phyloP scores from a whole-genome alignment of 2,329 filamentous ascomycete species.

The Trichoderma polysporum region DNA sequence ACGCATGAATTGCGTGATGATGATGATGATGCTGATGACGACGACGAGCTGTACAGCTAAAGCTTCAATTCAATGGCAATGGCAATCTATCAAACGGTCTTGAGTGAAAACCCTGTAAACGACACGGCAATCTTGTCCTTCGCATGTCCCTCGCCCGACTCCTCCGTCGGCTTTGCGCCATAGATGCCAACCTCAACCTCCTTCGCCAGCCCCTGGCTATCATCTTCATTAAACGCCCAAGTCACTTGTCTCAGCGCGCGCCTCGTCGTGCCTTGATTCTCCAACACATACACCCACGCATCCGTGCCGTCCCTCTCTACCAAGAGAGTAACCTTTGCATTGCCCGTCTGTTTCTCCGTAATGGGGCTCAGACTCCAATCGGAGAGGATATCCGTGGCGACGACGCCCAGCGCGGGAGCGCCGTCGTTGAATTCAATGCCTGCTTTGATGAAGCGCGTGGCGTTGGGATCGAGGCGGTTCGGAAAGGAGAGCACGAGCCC shows the following conservation, averaged over 20 bases:
- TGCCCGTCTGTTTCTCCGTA: conserved; percentile 18
- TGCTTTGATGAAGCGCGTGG: conserved; percentile 24
- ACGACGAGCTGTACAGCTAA: no score
- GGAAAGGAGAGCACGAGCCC: conserved; percentile 23
- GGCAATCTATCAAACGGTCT: background rate
- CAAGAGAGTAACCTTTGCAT: conserved; percentile 19
- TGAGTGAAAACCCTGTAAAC: conserved; percentile 21
- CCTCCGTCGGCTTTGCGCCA: conserved; percentile 25
- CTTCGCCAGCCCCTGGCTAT: conserved; percentile 17
- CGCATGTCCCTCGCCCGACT: conserved; percentile 12
- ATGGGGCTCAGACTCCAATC: conserved; percentile 25
- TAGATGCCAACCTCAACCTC: conserved; percentile 23
- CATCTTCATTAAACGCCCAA: conserved; percentile 24
- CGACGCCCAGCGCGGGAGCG: conserved; percentile 21
- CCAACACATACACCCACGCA: conserved; percentile 24
- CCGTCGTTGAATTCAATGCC: conserved; percentile 25
- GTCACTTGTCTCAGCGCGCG: conserved; percentile 23
- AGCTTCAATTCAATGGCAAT: no score
- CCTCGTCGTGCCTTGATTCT: background rate
- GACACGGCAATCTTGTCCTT: conserved; percentile 21
- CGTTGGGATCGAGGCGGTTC: background rate
- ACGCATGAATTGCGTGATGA: background rate
- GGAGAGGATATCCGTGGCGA: conserved; percentile 23
- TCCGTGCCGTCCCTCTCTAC: conserved; percentile 23
- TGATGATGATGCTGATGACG: background rate